Base-by-base conservation (phyloP, 805 yeast species). In the Cyberlindnera japonica region DNA sequence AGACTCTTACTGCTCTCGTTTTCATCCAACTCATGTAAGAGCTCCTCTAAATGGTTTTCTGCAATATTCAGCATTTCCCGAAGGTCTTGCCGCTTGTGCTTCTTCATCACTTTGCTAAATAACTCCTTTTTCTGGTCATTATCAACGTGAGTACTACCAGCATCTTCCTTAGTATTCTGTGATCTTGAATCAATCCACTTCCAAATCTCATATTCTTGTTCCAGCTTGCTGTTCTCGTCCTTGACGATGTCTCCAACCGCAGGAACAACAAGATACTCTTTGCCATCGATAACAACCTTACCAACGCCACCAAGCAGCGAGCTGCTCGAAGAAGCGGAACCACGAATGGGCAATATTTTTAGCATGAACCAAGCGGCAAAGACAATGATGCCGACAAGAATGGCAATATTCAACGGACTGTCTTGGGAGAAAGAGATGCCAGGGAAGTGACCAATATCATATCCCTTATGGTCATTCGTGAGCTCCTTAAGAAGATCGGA, bases 121-220 rank as follows among this genome's bases (percentile, higher is more conserved):
- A 13, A 14, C n/a, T 30, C 36, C 10, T 32, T 30, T 15, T 38
- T 38, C 6, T 30, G 23, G 28, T 22, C 31, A n/a, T 18, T 26
- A 9, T 7, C 22, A 10, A 16, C 16, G 12, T 26, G 16, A 17
- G 17, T 27, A n/a, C 18, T 39, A 14, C 14, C 40, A 22, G 14
- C 28, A 25, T 16, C 38, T 18, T 9, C 24, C 18, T 18, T 27
- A 8, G 18, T 33, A 11, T 15, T 17, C 28, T 17, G 18, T 8
- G 28, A 39, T 37, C 55, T 47, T 11, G 50, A 38, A 14, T 53
- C 50, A 19, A 57, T 55, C 61, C 61, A 57, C 27, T 48, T 48
- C 61, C 61, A 57, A 32, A 57, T 49, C 16, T 57, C 60, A 33
- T 37, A 48, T 38, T 55, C 61, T 13, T 50, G 35, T 3, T 36